Conservation (phyloP, 257 asterid species). For the Penstemon newberryi region DNA sequence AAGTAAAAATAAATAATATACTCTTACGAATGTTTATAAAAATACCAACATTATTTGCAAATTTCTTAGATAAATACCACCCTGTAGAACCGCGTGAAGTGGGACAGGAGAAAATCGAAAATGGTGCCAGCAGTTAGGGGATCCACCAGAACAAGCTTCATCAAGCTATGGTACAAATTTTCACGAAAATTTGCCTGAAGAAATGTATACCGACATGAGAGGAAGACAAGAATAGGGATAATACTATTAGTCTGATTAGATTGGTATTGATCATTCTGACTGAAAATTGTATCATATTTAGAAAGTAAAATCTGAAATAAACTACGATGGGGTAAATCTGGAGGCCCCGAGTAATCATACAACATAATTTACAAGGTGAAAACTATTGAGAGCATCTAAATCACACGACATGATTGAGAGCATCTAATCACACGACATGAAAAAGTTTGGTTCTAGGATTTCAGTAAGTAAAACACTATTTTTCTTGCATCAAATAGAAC, state of each 20-base stretch:
- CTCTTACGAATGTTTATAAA: neutral
- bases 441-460: too few species aligned
- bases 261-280: neutral
- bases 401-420: neutral
- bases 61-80: conserved; percentile 49
- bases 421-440: too few species aligned
- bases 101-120: conserved; percentile 70
- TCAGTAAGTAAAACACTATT: too few species aligned
- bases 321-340: neutral
- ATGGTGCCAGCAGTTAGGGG: conserved; percentile 55
- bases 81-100: conserved; percentile 67
- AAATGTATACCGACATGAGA: conserved; percentile 5
- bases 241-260: neutral
- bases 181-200: conserved; percentile 69
- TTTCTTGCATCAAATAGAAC: too few species aligned
- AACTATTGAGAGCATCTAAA: conserved; percentile 8
- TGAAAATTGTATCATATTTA: neutral
- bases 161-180: conserved; percentile 62
- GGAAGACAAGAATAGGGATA: neutral
- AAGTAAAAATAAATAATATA: conserved; percentile 12
- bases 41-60: conserved; percentile 10
- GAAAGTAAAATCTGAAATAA: conserved; percentile 3
- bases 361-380: neutral
- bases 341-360: neutral
- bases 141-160: conserved; percentile 80